Evolutionary conservation across 2,329 filamentous ascomycete genomes (phyloP).

Genomic region (Fusarium mexicanum): DNA sequence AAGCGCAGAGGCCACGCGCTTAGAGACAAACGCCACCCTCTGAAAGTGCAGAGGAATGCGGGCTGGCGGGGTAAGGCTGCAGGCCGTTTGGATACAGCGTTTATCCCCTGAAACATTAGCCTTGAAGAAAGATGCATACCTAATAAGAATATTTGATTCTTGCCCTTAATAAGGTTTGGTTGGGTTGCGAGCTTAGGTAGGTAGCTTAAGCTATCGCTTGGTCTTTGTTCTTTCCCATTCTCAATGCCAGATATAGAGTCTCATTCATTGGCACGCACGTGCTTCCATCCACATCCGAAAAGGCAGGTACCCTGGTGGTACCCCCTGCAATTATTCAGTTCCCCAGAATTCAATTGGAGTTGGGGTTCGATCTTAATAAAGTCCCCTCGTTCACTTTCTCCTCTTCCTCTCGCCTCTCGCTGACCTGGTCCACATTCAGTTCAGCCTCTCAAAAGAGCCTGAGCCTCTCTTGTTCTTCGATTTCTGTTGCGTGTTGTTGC

Average conservation of each 20-base stretch:
- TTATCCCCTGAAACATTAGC: slow-evolving; percentile 24
- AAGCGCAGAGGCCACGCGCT: slow-evolving; percentile 29
- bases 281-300: slow-evolving; percentile 25
- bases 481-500: not conserved
- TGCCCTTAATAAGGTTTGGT: not conserved
- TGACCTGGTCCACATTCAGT: not conserved
- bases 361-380: slow-evolving; percentile 23
- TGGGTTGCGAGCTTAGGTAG: not conserved
- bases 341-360: slow-evolving; percentile 30
- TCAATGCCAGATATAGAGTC: slow-evolving; percentile 13
- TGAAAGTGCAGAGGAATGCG: slow-evolving; percentile 20
- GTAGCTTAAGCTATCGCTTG: not conserved
- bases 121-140: not conserved
- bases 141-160: slow-evolving; percentile 3
- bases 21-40: slow-evolving; percentile 25
- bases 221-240: slow-evolving; percentile 17
- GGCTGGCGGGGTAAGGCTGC: slow-evolving; percentile 33
- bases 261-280: slow-evolving; percentile 32
- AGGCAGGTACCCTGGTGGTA: slow-evolving; percentile 31
- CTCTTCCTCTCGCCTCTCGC: slow-evolving; percentile 20
- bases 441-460: slow-evolving; percentile 6
- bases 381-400: slow-evolving; percentile 25
- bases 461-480: slow-evolving; percentile 2
- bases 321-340: slow-evolving; percentile 34
- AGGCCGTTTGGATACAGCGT: slow-evolving; percentile 26